A percentile compares a stretch with the other conserved stretches of the same genome.
Conservation (phyloP, 225 moss, liverwort and hornwort species). For the Lunularia cruciata region DNA sequence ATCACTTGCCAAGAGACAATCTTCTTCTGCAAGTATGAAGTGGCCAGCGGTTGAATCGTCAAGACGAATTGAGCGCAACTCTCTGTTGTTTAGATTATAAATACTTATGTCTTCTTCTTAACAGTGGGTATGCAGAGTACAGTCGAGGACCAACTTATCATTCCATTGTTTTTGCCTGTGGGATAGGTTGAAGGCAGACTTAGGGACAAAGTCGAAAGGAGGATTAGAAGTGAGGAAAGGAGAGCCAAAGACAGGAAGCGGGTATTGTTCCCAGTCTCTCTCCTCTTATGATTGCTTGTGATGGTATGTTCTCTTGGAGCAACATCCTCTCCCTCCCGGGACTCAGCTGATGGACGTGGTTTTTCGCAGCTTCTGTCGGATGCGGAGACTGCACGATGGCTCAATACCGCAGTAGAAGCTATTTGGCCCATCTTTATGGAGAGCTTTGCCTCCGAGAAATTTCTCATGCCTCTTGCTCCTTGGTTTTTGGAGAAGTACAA, state of each 20-base stretch:
- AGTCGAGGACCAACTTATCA: too few species aligned
- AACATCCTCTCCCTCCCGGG: too few species aligned
- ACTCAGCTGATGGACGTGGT: slow-evolving; percentile 1
- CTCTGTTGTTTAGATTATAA: too few species aligned
- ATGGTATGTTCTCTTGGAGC: too few species aligned
- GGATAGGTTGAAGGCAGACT: slow-evolving; percentile 70
- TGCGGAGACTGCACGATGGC: slow-evolving; percentile 86
- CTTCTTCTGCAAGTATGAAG: too few species aligned
- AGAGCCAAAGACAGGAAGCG: slow-evolving; percentile 54
- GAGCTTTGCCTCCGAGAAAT: slow-evolving; percentile 61
- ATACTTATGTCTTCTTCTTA: too few species aligned
- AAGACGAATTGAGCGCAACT: too few species aligned
- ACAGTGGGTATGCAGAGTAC: too few species aligned
- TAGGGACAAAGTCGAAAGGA: slow-evolving; percentile 43
- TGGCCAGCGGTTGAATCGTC: too few species aligned
- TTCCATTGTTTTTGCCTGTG: background rate
- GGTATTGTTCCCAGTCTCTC: slow-evolving; percentile 39
- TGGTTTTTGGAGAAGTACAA: slow-evolving; percentile 78
- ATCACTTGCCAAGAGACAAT: too few species aligned
- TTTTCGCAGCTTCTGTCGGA: slow-evolving; percentile 50
- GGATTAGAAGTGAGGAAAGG: slow-evolving; percentile 63
- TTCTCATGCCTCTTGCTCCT: slow-evolving; percentile 69
- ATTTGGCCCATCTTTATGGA: slow-evolving; percentile 85
- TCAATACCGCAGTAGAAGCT: slow-evolving; percentile 59
- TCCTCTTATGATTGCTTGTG: slow-evolving; percentile 3